A percentile compares a stretch with the other conserved stretches of the same genome.
Evolutionary conservation across 768 basidiomycete genomes (phyloP).

Genomic region (Kwoniella sp.): DNA sequence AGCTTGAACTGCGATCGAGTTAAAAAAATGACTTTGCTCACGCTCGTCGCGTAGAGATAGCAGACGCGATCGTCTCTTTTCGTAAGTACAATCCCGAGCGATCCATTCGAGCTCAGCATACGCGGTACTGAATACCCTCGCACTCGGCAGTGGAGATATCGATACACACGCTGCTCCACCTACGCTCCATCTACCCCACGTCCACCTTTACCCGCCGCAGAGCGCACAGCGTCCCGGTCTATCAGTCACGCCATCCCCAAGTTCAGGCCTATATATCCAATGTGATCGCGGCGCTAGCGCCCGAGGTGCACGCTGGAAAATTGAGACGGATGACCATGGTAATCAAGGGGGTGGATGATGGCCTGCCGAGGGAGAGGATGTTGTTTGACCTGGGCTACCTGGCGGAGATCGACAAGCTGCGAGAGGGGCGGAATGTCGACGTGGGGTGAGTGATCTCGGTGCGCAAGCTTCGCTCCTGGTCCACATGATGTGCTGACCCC

Average conservation of each 20-base stretch:
- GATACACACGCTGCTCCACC: conserved; percentile 84
- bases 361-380: conserved; percentile 80
- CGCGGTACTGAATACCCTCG: too few relatives aligned
- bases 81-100: conserved; percentile 32
- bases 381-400: conserved; percentile 81
- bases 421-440: conserved; percentile 18
- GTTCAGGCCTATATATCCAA: conserved; percentile 87
- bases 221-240: conserved; percentile 87
- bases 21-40: neutral
- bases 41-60: conserved; percentile 27
- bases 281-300: conserved; percentile 72
- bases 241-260: conserved; percentile 83
- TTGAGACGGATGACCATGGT: conserved; percentile 66
- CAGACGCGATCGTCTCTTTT: conserved; percentile 40
- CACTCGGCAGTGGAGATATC: conserved; percentile 96
- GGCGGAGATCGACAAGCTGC: conserved; percentile 39
- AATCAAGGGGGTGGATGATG: conserved; percentile 69
- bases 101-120: too few relatives aligned
- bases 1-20: neutral
- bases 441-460: conserved; percentile 21
- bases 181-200: conserved; percentile 82
- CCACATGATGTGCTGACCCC: neutral
- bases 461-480: neutral
- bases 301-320: conserved; percentile 65
- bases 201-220: conserved; percentile 80